These are phyloP conservation scores for Fraxinus cuspidata DNA, from an alignment of 257 asterid genomes.

Conservation along the genomic window DNA sequence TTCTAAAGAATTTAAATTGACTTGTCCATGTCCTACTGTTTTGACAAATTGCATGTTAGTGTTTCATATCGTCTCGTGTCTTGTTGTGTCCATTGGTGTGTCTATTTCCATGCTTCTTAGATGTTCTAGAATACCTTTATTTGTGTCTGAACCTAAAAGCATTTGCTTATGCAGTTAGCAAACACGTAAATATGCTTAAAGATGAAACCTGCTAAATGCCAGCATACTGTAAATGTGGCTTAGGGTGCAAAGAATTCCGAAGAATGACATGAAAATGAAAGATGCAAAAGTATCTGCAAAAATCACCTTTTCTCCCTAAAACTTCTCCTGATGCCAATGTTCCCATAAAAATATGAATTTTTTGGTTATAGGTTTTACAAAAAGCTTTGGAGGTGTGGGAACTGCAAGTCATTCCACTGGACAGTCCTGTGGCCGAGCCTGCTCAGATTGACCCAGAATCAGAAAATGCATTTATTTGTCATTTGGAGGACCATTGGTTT, in stretches of 20 bases:
- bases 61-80: conserved; percentile 44
- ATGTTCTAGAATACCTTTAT: background rate
- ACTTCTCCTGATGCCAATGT: background rate
- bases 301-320: no score
- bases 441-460: conserved; percentile 90
- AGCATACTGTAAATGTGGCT: background rate
- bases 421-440: conserved; percentile 91
- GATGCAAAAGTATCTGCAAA: background rate
- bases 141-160: background rate
- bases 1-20: background rate
- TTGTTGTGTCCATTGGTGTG: background rate
- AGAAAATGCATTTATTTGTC: conserved; percentile 88
- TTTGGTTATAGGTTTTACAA: conserved; percentile 64
- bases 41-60: conserved; percentile 55
- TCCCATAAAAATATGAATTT: background rate
- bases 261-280: background rate
- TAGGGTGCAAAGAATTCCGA: background rate
- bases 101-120: background rate
- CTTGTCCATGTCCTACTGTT: background rate
- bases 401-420: conserved; percentile 83
- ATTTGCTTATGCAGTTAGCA: background rate
- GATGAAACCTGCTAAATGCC: background rate
- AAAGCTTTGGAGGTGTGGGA: conserved; percentile 97
- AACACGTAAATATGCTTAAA: background rate
- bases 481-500: conserved; percentile 94